Base-by-base conservation (phyloP, 2,329 filamentous ascomycete species). In the Epichloe gansuensis region DNA sequence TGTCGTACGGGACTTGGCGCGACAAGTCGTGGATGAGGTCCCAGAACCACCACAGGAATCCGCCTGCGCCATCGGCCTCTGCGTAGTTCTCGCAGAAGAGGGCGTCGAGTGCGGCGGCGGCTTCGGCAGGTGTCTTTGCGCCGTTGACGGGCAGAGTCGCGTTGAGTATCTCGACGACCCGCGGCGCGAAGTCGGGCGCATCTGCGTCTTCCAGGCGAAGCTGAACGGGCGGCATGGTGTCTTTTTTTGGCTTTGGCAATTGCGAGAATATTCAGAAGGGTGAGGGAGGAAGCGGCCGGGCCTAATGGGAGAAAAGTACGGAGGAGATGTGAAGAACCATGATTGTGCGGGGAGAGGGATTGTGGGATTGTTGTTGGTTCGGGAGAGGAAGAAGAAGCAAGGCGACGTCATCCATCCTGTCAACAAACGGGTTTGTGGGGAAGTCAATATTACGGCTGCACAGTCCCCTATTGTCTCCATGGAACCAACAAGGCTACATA, bases 31-130 rank as follows among this genome's bases (percentile, higher is more conserved):
- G 59, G 11, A 62, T 15, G 2, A 61, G 55, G 34, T 60, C 57
- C 60, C 59, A 60, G 50, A 60, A 60, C 52, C 59, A 56, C 52
- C 55, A 59, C 7, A 60, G 48, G 17, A 62, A 62, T 6, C 31
- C 39, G 1, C 44, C 54, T 21, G 48, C 54, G 3, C 48, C 45
- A 2, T 50, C 46, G 23, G 54, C 4, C 12, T 23, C 28, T 5
- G 5, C 15, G 38, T 43, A 49, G 11, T 54, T 13, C 5, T 48
- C 17, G 1, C 12, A 12, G 15, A 23, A 51, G 15, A 59, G 44
- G 7, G 35, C 45, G 28, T 60, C 54, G 8, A 59, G 15, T 11
- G 48, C 47, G 12, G 13, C 23, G 4, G 52, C 53, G 6, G 52
- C 50, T 46, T 54, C 28, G 3, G 1, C 7, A 1, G 54, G 52